These are phyloP conservation scores for Saturnispora halmiae DNA, from an alignment of 805 yeast genomes.

Conservation along the genomic window DNA sequence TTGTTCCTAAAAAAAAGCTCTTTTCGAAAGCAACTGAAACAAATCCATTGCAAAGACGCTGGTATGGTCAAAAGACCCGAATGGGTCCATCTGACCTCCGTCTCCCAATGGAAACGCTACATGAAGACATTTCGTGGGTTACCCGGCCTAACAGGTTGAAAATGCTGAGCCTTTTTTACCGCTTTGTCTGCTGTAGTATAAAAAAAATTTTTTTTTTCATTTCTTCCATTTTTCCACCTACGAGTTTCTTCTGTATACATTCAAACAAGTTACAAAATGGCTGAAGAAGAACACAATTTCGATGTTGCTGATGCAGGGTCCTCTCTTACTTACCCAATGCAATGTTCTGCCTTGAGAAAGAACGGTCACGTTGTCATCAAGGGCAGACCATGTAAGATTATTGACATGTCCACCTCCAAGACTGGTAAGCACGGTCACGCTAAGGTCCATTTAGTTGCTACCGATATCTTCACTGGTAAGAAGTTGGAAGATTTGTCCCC, in stretches of 20 bases:
- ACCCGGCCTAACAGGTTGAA: too few relatives aligned
- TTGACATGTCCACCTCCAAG: conserved; percentile 99
- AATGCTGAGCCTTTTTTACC: neutral
- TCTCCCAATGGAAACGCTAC: conserved; percentile 22
- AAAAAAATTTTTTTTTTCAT: conserved; percentile 3
- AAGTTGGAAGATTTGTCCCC: conserved; percentile 99
- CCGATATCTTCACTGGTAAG: conserved; percentile 98
- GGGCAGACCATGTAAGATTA: conserved; percentile 99
- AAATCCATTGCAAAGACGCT: conserved; percentile 36
- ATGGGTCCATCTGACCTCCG: conserved; percentile 33
- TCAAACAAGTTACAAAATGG: conserved; percentile 15
- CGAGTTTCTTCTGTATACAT: neutral
- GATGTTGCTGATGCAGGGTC: conserved; percentile 99
- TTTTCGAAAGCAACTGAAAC: conserved; percentile 13
- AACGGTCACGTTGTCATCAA: conserved; percentile 98
- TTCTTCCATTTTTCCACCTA: conserved; percentile 1
- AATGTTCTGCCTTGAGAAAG: conserved; percentile 99
- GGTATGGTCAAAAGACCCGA: conserved; percentile 41
- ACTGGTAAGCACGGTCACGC: conserved; percentile 99
- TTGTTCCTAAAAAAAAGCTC: too few relatives aligned
- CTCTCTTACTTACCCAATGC: conserved; percentile 96
- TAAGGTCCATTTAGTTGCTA: conserved; percentile 98
- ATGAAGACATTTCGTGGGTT: conserved; percentile 2
- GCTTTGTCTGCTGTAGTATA: neutral
- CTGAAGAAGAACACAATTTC: conserved; percentile 63